A percentile compares a stretch with the other conserved stretches of the same genome.
Conservation (phyloP, 495 filamentous ascomycete species). For the Neurospora africana region DNA sequence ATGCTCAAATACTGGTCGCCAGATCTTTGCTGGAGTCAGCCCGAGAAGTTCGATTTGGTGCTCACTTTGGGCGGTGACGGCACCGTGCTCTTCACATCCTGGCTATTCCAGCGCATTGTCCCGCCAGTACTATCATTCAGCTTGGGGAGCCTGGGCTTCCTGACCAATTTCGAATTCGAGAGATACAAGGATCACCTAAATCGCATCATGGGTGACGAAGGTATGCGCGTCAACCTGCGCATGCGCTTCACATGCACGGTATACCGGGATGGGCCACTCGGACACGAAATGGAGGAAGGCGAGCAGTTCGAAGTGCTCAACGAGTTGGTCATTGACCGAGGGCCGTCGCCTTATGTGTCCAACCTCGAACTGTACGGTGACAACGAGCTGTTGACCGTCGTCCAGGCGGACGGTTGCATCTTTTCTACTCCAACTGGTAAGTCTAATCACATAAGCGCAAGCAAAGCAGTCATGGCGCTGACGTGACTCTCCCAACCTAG, state of each 20-base stretch:
- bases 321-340: slow-evolving; percentile 94
- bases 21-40: slow-evolving; percentile 79
- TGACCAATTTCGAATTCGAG: slow-evolving; percentile 86
- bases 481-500: slow-evolving; percentile 20
- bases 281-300: slow-evolving; percentile 51
- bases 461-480: slow-evolving; percentile 2
- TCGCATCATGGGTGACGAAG: slow-evolving; percentile 77
- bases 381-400: slow-evolving; percentile 81
- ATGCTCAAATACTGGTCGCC: slow-evolving; percentile 93
- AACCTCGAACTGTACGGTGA: slow-evolving; percentile 91
- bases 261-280: slow-evolving; percentile 48
- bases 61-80: slow-evolving; percentile 88
- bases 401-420: slow-evolving; percentile 94
- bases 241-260: slow-evolving; percentile 98
- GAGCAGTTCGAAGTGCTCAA: slow-evolving; percentile 95
- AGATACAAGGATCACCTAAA: slow-evolving; percentile 72
- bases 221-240: slow-evolving; percentile 89
- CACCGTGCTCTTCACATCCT: slow-evolving; percentile 83
- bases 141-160: slow-evolving; percentile 79
- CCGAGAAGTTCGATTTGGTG: slow-evolving; percentile 87
- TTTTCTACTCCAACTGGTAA: slow-evolving; percentile 88
- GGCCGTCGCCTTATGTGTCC: slow-evolving; percentile 93
- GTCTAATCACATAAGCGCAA: background rate
- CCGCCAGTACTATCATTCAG: slow-evolving; percentile 85
- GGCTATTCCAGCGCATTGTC: slow-evolving; percentile 89